These are phyloP conservation scores for Chaetomiaceae sp. DNA, from an alignment of 2,329 filamentous ascomycete species.

Conservation along the genomic window DNA sequence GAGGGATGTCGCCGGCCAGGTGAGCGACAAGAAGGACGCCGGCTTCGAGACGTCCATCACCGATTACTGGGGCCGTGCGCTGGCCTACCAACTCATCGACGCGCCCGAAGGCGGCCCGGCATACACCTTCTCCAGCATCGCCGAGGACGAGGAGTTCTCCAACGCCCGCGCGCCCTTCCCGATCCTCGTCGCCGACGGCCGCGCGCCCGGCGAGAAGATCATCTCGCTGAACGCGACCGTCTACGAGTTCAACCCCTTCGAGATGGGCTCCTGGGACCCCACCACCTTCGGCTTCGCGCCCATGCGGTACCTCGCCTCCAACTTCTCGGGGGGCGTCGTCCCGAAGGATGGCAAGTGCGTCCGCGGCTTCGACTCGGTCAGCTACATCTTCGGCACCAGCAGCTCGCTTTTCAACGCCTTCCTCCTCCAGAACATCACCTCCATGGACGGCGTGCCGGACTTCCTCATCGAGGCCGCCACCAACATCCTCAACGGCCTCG, in stretches of 20 bases:
- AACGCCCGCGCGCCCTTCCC: constrained; percentile 44
- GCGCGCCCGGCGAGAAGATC: constrained; percentile 41
- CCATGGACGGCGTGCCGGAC: constrained; percentile 38
- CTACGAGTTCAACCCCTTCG: constrained; percentile 63
- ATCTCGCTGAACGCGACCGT: constrained; percentile 54
- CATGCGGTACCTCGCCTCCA: constrained; percentile 56
- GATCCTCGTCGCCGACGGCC: constrained; percentile 47
- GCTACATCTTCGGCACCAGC: constrained; percentile 81
- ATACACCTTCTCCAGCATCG: constrained; percentile 75
- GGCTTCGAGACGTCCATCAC: constrained; percentile 70
- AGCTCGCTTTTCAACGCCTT: constrained; percentile 80
- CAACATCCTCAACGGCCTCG: constrained; percentile 51
- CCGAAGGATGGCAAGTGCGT: constrained; percentile 58
- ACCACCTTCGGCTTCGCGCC: constrained; percentile 57
- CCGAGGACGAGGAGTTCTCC: constrained; percentile 40
- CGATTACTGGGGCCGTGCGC: constrained; percentile 82
- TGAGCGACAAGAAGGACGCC: constrained; percentile 56
- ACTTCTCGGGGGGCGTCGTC: constrained; percentile 52
- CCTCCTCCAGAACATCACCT: constrained; percentile 58
- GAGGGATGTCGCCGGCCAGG: constrained; percentile 51
- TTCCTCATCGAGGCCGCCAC: constrained; percentile 49
- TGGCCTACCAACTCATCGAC: constrained; percentile 83
- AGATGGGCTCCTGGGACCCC: constrained; percentile 61
- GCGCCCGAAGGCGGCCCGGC: constrained; percentile 66
- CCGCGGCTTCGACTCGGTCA: constrained; percentile 75